Conservation (phyloP, 768 basidiomycete species). For the Tricholoma bakamatsutake region DNA sequence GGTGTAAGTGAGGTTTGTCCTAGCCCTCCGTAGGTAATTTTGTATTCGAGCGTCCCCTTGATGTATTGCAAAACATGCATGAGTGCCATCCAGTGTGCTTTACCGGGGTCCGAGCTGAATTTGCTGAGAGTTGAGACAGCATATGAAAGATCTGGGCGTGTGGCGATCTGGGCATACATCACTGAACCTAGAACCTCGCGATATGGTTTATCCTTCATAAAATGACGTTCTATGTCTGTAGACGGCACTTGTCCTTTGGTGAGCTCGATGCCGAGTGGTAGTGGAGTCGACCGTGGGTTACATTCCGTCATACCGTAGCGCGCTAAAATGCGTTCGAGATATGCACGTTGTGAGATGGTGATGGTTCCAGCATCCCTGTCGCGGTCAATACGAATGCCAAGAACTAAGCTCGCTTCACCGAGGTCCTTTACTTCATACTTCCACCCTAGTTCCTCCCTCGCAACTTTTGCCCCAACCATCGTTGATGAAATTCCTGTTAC, state of each 20-base stretch:
- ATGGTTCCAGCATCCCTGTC: constrained; percentile 19
- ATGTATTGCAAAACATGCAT: no score
- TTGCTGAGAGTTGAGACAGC: background rate
- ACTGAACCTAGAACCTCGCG: background rate
- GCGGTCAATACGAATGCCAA: constrained; percentile 25
- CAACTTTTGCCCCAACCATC: no score
- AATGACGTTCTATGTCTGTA: no score
- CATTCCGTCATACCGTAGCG: background rate
- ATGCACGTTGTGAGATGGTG: constrained; percentile 24
- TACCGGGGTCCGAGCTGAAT: background rate
- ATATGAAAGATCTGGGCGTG: background rate
- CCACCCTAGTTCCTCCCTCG: no score
- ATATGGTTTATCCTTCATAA: no score
- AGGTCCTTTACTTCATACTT: no score
- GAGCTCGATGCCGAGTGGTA: background rate
- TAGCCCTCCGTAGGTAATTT: no score
- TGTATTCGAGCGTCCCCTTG: background rate
- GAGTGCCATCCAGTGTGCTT: background rate
- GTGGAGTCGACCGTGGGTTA: background rate
- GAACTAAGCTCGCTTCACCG: constrained; percentile 9
- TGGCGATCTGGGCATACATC: background rate
- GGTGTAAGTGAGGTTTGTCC: background rate
- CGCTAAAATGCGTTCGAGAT: constrained; percentile 16
- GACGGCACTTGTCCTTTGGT: no score
- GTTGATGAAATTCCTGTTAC: background rate